Evolutionary conservation across 805 yeast species (phyloP), one percentile per base, ranked within the genome.

Genomic region (Lipomyces yamadae): DNA sequence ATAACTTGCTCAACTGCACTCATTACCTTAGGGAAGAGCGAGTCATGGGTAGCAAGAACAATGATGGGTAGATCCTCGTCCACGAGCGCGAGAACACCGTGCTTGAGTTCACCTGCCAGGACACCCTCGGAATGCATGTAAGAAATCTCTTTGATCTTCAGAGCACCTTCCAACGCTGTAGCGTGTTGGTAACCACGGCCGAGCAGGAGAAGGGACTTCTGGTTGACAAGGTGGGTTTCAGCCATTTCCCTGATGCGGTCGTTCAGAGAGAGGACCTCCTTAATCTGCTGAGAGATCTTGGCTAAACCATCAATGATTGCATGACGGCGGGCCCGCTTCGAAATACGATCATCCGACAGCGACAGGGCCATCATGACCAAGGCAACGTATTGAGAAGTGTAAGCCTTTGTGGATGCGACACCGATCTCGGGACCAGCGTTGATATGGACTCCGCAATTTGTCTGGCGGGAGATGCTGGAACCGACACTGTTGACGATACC

Each of bases 371-470:
- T 85, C 98, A 95, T 92, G 3, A 94, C 98, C 71, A 95, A 83
- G 0, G 99, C 98, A 78, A 96, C 93, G 79, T 88, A 95, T 79
- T 95, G 99, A 10, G 99, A 95, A 6, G 99, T 95, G 82, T 95
- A 95, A 35, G 99, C 99, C 81, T 95, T 95, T 58, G 99, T 95
- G 11, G 98, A 92, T 10, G 99, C 99, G 73, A 95, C 99, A 79
- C 99, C 98, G 71, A 95, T 95, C 81, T 95, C 99, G 57, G 99
- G 99, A 72, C 99, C 99, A 59, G 99, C 99, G 77, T 95, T 95
- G 78, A 95, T 93, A 79, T 95, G 99, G 65, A 95, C 97, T 86
- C 99, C 99, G 83, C 99, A 95, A 80, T 93, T 97, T 30, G 99
- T 95, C 76, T 88, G 92, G 81, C 99, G 88, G 5, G 98, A 94